phyloP scores from a whole-genome alignment of 306 rosid species.

The Gynostemma pentaphyllum region DNA sequence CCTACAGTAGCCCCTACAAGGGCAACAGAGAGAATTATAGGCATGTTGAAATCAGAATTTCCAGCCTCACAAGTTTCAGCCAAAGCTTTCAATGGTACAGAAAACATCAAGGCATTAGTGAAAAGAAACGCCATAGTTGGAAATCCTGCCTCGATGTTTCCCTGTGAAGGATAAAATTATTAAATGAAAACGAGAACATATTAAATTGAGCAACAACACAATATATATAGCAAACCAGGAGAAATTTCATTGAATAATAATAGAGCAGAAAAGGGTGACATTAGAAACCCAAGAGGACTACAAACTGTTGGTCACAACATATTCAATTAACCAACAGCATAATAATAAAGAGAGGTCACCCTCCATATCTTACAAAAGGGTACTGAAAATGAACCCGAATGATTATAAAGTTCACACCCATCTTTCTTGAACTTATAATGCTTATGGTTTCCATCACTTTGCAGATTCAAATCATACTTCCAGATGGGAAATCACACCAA shows the following conservation, averaged over 20 bases:
- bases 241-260: too few species aligned
- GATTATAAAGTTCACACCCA: neutral
- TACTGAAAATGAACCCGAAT: neutral
- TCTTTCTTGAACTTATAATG: neutral
- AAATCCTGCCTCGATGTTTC: slow-evolving; percentile 23
- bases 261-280: too few species aligned
- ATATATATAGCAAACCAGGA: too few species aligned
- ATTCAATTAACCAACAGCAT: neutral
- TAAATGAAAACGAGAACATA: neutral
- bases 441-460: neutral
- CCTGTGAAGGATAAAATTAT: slow-evolving; percentile 29
- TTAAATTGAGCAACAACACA: neutral
- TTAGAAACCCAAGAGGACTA: too few species aligned
- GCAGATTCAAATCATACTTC: neutral
- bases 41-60: slow-evolving; percentile 63
- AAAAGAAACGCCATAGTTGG: slow-evolving; percentile 39
- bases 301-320: too few species aligned
- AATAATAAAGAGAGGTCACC: neutral
- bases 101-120: slow-evolving; percentile 45
- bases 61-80: slow-evolving; percentile 88
- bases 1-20: slow-evolving; percentile 96
- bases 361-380: neutral
- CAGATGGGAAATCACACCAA: neutral
- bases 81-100: slow-evolving; percentile 56
- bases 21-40: slow-evolving; percentile 69